Evolutionary conservation across 2,329 filamentous ascomycete genomes (phyloP).

Genomic region (Cladosporium sp.): DNA sequence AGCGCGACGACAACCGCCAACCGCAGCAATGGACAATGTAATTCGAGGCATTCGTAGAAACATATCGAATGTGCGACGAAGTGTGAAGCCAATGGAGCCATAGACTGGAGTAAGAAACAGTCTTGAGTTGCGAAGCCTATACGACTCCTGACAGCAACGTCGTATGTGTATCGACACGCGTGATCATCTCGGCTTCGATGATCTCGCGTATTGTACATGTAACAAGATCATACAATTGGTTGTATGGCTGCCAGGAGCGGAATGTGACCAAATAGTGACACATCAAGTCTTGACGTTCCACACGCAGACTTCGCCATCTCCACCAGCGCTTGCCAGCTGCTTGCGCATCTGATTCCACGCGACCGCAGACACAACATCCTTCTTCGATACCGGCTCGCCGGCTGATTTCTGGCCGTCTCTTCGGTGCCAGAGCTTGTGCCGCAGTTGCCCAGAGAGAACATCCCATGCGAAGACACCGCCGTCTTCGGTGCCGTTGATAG

Average conservation of each 20-base stretch:
- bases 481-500: constrained; percentile 78
- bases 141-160: neutral
- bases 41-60: neutral
- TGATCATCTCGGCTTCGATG: neutral
- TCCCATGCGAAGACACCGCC: constrained; percentile 81
- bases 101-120: neutral
- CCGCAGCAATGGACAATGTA: neutral
- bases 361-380: constrained; percentile 50
- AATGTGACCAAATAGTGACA: neutral
- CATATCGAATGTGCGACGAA: neutral
- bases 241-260: neutral
- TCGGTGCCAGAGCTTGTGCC: constrained; percentile 58
- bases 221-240: neutral
- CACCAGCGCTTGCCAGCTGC: constrained; percentile 52
- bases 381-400: constrained; percentile 42
- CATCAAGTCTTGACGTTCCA: constrained; percentile 30
- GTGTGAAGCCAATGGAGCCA: neutral
- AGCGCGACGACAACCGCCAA: neutral
- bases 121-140: neutral
- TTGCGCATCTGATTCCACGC: constrained; percentile 48
- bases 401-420: constrained; percentile 25
- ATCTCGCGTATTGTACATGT: neutral
- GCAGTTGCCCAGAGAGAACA: constrained; percentile 68
- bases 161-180: neutral
- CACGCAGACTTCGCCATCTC: constrained; percentile 45